phyloP scores from a whole-genome alignment of 352 stramenopile species.

The Aphanomyces cochlioides region DNA sequence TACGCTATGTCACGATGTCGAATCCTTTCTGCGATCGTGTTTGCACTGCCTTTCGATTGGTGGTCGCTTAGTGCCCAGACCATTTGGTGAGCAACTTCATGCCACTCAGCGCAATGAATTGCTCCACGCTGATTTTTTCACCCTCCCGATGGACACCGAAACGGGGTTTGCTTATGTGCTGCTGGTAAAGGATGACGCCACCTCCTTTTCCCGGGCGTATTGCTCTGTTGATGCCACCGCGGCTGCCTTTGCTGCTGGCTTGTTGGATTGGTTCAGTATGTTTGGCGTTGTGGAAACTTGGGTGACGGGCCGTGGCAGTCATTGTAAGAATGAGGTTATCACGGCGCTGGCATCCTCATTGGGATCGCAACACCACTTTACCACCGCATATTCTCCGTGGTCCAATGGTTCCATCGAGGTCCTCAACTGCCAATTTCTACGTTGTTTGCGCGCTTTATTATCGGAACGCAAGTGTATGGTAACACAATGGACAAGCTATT shows the following conservation, averaged over 20 bases:
- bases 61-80: constrained; percentile 21
- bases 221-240: no score
- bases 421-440: background rate
- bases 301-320: background rate
- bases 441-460: background rate
- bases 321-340: background rate
- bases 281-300: background rate
- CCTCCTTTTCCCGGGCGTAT: no score
- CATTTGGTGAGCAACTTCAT: constrained; percentile 32
- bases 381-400: background rate
- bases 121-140: constrained; percentile 41
- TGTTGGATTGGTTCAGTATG: constrained; percentile 7
- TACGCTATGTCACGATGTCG: constrained; percentile 22
- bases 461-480: background rate
- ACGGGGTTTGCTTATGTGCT: background rate
- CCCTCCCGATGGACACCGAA: constrained; percentile 18
- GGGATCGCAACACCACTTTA: background rate
- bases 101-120: constrained; percentile 41
- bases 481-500: background rate
- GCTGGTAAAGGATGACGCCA: background rate
- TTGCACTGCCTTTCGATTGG: constrained; percentile 26
- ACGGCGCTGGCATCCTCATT: background rate
- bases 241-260: background rate
- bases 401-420: background rate
- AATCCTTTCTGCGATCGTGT: background rate